Base-by-base conservation (phyloP, 1,284 basidiomycete species). In the Ustilago tritici region DNA sequence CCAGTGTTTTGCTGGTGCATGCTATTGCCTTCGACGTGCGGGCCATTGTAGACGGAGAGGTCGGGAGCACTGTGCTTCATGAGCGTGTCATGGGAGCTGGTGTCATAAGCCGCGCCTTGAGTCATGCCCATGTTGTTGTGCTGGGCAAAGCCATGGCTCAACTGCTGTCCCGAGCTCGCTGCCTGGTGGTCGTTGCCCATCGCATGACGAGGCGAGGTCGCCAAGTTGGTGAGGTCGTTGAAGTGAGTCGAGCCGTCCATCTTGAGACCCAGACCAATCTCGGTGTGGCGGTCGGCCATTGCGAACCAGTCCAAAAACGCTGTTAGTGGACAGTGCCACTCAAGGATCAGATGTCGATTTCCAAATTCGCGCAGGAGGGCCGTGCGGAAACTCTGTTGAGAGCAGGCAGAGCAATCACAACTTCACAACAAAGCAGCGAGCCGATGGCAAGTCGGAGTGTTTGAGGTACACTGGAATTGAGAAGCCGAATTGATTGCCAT, bases 191-290 rank as follows among this genome's bases (percentile, higher is more conserved):
- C 31, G n/a, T 47, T 50, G 28, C 32, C 32, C 9, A 47, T 17
- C 8, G 38, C 34, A 38, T 64, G 56, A 19, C 71, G 58, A 2
- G 61, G 56, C 10, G 66, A 59, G 11, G 38, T 54, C 3, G 43
- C 54, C 2, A 69, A 31, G 38, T 76, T 76, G 40, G 73, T 76
- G 19, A 76, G 60, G 59, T 76, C 73, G 54, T 57, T 56, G 41
- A 76, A 63, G n/a, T 70, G 73, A 17, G 64, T 65, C 5, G 56
- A 23, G 3, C 36, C 58, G 19, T 67, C 64, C 56, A 65, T 67
- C 23, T 56, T 60, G n/a, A 76, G 65, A 49, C 64, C 68, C 32
- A 76, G 65, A 49, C 68, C 65, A 50, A 67, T 15, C 38, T 55
- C 31, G 28, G 31, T 28, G 19, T 43, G 56, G n/a, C 59, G 60